These are phyloP conservation scores for Gossypium longicalyx DNA, from an alignment of 345 rosid genomes.

Conservation along the genomic window DNA sequence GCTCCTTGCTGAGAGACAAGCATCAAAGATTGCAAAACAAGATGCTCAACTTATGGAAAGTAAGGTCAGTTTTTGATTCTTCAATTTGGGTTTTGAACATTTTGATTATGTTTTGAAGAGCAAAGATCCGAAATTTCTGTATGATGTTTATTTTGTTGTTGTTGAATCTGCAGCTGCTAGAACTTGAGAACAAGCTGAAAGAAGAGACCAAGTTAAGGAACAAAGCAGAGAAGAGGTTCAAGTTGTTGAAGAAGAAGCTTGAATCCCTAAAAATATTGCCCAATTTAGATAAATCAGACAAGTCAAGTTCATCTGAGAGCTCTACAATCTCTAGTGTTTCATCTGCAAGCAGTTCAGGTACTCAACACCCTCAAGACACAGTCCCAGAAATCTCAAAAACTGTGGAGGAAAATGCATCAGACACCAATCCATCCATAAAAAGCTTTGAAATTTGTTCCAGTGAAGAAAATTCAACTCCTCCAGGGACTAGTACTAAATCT, in stretches of 20 bases:
- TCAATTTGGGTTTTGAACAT: background rate
- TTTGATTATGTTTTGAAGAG: background rate
- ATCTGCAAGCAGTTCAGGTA: constrained; percentile 30
- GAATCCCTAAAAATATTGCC: constrained; percentile 38
- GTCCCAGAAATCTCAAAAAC: constrained; percentile 11
- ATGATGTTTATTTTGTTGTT: background rate
- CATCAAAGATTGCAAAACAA: constrained; percentile 63
- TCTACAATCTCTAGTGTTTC: constrained; percentile 36
- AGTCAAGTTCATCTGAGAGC: constrained; percentile 32
- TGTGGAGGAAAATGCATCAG: constrained; percentile 17
- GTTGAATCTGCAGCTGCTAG: constrained; percentile 44
- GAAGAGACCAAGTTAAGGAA: constrained; percentile 63
- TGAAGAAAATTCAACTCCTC: constrained; percentile 15
- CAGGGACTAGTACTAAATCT: background rate
- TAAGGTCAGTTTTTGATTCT: constrained; percentile 38
- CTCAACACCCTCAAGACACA: constrained; percentile 28
- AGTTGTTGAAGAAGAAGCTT: constrained; percentile 55
- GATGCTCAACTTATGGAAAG: constrained; percentile 53
- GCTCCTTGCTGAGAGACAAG: constrained; percentile 81
- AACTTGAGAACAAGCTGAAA: constrained; percentile 52
- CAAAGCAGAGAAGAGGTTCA: constrained; percentile 67
- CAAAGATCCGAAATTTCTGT: background rate
- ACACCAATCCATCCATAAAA: constrained; percentile 20
- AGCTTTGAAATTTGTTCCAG: constrained; percentile 13
- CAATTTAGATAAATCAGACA: constrained; percentile 32